A percentile compares a stretch with the other conserved stretches of the same genome.
These are phyloP conservation scores for Ilyonectria mors-panacis DNA, from an alignment of 2,329 filamentous ascomycete genomes.

Conservation along the genomic window DNA sequence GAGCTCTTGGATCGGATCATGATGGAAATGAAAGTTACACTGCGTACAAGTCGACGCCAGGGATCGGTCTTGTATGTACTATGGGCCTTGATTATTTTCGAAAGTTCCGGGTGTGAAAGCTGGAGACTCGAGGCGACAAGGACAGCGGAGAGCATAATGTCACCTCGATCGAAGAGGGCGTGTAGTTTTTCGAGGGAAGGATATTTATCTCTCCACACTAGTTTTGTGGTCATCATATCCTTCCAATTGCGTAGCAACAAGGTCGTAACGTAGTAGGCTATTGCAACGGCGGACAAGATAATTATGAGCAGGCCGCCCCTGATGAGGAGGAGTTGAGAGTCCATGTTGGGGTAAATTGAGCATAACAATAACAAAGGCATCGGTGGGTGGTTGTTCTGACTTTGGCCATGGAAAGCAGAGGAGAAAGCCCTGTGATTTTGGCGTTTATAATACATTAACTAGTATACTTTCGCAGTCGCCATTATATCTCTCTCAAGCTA, in stretches of 20 bases:
- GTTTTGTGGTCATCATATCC: background rate
- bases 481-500: too few species aligned
- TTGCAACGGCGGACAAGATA: background rate
- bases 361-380: too few species aligned
- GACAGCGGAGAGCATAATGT: slow-evolving; percentile 19
- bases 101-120: slow-evolving; percentile 15
- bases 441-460: too few species aligned
- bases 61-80: slow-evolving; percentile 22
- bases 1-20: slow-evolving; percentile 22
- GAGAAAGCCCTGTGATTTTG: too few species aligned
- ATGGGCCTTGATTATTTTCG: slow-evolving; percentile 13
- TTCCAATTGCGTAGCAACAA: slow-evolving; percentile 1
- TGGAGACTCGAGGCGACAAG: slow-evolving; percentile 20
- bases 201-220: slow-evolving; percentile 20
- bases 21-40: slow-evolving; percentile 22
- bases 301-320: slow-evolving; percentile 59
- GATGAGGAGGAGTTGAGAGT: slow-evolving; percentile 75
- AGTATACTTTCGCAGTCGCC: too few species aligned
- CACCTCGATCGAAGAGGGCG: slow-evolving; percentile 20
- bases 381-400: too few species aligned
- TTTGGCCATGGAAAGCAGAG: too few species aligned
- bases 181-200: slow-evolving; percentile 20
- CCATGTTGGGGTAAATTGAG: slow-evolving; percentile 69
- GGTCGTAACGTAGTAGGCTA: background rate
- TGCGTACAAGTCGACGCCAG: slow-evolving; percentile 23